Base-by-base conservation (phyloP, 495 filamentous ascomycete genomes). In the Podospora conica region DNA sequence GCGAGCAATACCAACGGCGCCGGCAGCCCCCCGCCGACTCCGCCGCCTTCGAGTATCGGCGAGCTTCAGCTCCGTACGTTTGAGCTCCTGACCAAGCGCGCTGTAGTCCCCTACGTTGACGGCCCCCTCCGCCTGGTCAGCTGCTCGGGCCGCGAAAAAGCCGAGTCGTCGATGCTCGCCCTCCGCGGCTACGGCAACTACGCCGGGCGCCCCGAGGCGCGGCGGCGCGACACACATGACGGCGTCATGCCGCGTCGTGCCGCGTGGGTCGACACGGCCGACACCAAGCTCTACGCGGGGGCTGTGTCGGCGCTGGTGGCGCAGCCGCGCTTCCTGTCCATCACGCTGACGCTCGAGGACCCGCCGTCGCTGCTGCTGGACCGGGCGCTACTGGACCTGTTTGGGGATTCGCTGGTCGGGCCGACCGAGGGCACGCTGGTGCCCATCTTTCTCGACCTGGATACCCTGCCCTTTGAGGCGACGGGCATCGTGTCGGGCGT, bases 401-500 rank as follows among this genome's bases (percentile, higher is more conserved):
- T 90, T 65, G 85, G 82, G 21, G 83, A 88, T 68, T 82, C 89
- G 6, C 81, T 98, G 1, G 84, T 96, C 0, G 94, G 95, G 12
- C 88, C 88, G 28, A 91, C 88, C 55, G 89, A 92, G 58, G 89
- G 91, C 59, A 84, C 86, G 31, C 84, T 97, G 18, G 86, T 98
- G 15, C 93, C 95, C 0, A 95, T 98, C 66, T 94, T 90, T 67
- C 83, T 98, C 3, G 92, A 97, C 69, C 81, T 98, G 59, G 84
- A 84, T 22, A 86, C 88, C 28, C 81, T 98, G 3, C 91, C 93
- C 1, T 82, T 93, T 23, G 93, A 97, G 75, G 92, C 91, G 4
- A 96, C 92, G 1, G 95, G 95, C 33, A 96, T 97, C 62, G 91
- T 97, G 40, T 96, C 92, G 69, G 93, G 93, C 9, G 91, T 97